Percentiles rank a stretch among this genome's conserved stretches.
Evolutionary conservation across 2,329 filamentous ascomycete genomes (phyloP).

Genomic region (Venturiaceae sp.): DNA sequence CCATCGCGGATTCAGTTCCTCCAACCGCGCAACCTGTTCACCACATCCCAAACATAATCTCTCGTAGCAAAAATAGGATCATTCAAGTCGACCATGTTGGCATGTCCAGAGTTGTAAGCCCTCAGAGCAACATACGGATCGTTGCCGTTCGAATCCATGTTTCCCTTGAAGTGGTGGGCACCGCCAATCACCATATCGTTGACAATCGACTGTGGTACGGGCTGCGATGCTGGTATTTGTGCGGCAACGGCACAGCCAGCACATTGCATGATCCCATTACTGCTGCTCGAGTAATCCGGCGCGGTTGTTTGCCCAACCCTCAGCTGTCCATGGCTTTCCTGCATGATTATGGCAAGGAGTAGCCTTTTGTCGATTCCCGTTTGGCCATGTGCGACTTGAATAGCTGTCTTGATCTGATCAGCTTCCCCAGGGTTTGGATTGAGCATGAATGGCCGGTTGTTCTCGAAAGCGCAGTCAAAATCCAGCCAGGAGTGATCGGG

Average conservation of each 20-base stretch:
- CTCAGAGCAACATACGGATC: neutral
- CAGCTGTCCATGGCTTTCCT: neutral
- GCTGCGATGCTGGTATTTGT: neutral
- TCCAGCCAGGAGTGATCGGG: neutral
- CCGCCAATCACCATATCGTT: neutral
- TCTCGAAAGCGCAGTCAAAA: neutral
- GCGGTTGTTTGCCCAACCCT: neutral
- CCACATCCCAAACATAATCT: neutral
- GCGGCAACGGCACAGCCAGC: neutral
- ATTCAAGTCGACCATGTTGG: neutral
- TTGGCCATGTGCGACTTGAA: neutral
- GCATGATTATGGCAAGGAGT: neutral
- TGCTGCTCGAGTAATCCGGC: neutral
- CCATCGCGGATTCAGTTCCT: no score
- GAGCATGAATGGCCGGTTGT: neutral
- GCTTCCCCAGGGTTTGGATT: neutral
- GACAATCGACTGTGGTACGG: neutral
- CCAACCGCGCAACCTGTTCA: neutral
- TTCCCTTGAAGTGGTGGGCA: neutral
- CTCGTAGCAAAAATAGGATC: neutral
- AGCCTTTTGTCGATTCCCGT: neutral
- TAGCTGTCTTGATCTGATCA: neutral
- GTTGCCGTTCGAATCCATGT: neutral
- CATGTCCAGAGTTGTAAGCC: neutral
- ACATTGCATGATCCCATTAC: neutral